Evolutionary conservation across 164 flowering plant species (phyloP), one percentile per base, ranked within the genome.

Genomic region (Sedum album): DNA sequence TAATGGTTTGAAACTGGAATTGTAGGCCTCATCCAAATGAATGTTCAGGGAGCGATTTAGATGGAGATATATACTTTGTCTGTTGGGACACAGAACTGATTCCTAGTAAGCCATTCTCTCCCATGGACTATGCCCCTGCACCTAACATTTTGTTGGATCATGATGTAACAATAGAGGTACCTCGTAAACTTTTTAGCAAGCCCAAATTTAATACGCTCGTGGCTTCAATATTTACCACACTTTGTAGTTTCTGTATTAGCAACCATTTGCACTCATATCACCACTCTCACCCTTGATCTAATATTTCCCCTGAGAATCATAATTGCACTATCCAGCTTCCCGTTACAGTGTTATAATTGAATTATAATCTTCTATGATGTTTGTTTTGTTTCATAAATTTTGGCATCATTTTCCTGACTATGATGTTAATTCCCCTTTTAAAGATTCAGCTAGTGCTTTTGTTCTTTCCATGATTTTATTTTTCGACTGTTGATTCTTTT

Each of bases 161-260:
- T 39, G 57, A 71, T 36, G 69, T 71, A 0, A 71, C 69, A 18
- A 53, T 71, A 20, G 73, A 71, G 73, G 70, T 72, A 68, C 31
- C 48, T 38, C 53, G 5, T 23, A 39, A n/a, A 18, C 5, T 33
- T n/a, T 42, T 67, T 21, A n/a, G 25, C 4, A 33, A 9, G 38
- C 41, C n/a, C 41, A 36, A 14, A 31, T 3, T 35, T 3, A 35
- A 35, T 35, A 35, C 7, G 7, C 7, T 35, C 38, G 3, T 35
- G 38, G 38, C 38, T 35, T 35, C 38, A 3, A 35, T 7, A 3
- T 35, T 3, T 35, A 18, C 38, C 23, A 42, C 5, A 11, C 15
- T 60, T 26, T 60, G 26, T 26, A 20, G 5, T n/a, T 20, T 30
- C 23, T 31, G 4, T 62, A 28, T 62, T 21, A 31, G 21, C 21